Base-by-base conservation (phyloP, 1,139 yeast genomes). In the Geotrichum reessii region DNA sequence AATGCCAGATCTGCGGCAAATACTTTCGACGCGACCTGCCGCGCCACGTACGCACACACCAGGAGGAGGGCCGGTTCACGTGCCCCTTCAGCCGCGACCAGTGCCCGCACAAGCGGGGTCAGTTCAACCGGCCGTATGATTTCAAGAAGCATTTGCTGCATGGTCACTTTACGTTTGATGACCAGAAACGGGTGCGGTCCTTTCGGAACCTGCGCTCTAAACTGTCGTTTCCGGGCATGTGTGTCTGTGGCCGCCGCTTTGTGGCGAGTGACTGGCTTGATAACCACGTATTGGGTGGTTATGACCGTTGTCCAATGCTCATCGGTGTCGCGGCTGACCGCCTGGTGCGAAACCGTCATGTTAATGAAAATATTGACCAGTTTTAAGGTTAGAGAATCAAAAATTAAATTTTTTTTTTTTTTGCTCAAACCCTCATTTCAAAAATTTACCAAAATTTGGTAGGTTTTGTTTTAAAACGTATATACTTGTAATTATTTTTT, bases 41-140 rank as follows among this genome's bases (percentile, higher is more conserved):
- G 0, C 73, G 90, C 52, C 90, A 85, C 66, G 74, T 82, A 76
- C 72, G 89, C 60, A 85, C 86, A 0, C 90, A 85, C 69, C 84
- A 82, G 66, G 71, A 75, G n/a, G 80, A 78, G 22, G 77, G 86
- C 3, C 72, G 89, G 56, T 85, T 85, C 68, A 76, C 72, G 46
- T 85, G 90, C 68, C 77, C 82, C 27, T 85, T 78, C 66, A 86
- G 87, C 19, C 75, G 79, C 57, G 74, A 73, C 24, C 73, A 73
- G 57, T 85, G 90, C 68, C 75, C 79, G 11, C 89, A 85, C 69
- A 83, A 80, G 66, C 78, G 84, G 53, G 86, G 85, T 19, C 80
- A 75, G 63, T 85, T 85, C 73, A 85, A 85, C 71, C 75, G 90
- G 51, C 87, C 86, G 2, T 85, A 85, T 67, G 90, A 85, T 68